Evolutionary conservation across 2,329 filamentous ascomycete species (phyloP), one percentile per base, ranked within the genome.

Genomic region (Fusarium sp.): DNA sequence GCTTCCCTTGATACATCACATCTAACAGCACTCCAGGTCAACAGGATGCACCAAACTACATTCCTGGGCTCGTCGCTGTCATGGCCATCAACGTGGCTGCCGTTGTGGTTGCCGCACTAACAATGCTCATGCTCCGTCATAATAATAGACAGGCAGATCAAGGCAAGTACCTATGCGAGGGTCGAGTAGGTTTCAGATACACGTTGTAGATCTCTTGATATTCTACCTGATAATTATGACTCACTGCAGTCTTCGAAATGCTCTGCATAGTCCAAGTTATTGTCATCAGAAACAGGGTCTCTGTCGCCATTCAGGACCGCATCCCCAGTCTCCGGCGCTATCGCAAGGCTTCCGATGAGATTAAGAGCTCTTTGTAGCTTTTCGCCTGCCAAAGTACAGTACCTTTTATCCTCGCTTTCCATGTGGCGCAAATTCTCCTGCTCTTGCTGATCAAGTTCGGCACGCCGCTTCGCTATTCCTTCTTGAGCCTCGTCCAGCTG

Each of bases 31-130:
- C 0, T 7, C 0, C 2, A 74, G 71, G 71, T 0, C 71, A 74
- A 11, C 71, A 74, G 8, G 66, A 74, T 5, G 71, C 71, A 4
- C 71, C 71, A 1, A 74, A 74, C 12, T 74, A 72, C 3, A 54
- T 74, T 0, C 71, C 71, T 0, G 71, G 71, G 1, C 57, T 74
- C 1, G 32, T 74, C 5, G 71, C 71, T 14, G 70, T 74, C 0
- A 74, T 74, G 71, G 66, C 63, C 0, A 71, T 74, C 1, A 74
- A 74, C 9, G 32, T 74, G 10, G 48, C 67, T 0, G 71, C 71
- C 3, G 55, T 74, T 17, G 5, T 74, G 0, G 57, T 59, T 3
- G 71, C 71, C 4, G 30, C 20, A 3, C 13, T 69, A 1, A 74
- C 70, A 8, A 74, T 72, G 66, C 24, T 74, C 3, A 13, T 74